Base-by-base conservation (phyloP, 495 filamentous ascomycete species). In the Neurospora sp. region DNA sequence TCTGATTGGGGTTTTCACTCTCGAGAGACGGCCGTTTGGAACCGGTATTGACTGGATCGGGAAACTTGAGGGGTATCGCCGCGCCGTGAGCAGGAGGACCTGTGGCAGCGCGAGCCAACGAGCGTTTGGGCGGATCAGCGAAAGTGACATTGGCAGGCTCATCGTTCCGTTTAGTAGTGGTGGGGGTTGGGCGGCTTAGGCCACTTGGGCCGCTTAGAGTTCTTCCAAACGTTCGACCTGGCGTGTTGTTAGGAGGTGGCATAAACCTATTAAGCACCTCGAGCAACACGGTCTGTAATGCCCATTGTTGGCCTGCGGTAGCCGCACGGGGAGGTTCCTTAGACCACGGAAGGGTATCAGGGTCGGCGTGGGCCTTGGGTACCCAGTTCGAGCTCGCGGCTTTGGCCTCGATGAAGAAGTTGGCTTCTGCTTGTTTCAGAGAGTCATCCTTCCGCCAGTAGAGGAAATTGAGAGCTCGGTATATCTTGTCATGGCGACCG, bases 341-440 rank as follows among this genome's bases (percentile, higher is more conserved):
- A 4, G 72, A 20, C 2, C 69, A 71, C 4, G 78, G 73, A 10
- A 77, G 62, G 2, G 74, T 77, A 48, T 48, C 62, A 1, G 70
- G 71, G 42, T 74, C 71, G 12, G 72, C 69, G 23, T 38, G 72
- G 20, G 73, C 69, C 31, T 77, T 76, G 27, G 70, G 73, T 8
- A 77, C 66, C 80, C 80, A 81, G 27, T 41, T 69, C 39, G 73
- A 39, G 46, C 75, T 79, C 9, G 39, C 69, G 5, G 72, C 66
- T 38, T 73, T 76, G 39, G 77, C 77, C 42, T 75, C 71, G 41
- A 69, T 35, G 42, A 71, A 71, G 46, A 81, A 82, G 37, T n/a
- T 35, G 14, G 70, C 44, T 4, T 78, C 70, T 3, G 71, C 73
- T 4, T 46, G 20, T 1, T 77, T 70, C 11, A 81, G 59, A 2